Conservation (phyloP, 106 monocot genomes). For the Dioscorea zingiberensis region DNA sequence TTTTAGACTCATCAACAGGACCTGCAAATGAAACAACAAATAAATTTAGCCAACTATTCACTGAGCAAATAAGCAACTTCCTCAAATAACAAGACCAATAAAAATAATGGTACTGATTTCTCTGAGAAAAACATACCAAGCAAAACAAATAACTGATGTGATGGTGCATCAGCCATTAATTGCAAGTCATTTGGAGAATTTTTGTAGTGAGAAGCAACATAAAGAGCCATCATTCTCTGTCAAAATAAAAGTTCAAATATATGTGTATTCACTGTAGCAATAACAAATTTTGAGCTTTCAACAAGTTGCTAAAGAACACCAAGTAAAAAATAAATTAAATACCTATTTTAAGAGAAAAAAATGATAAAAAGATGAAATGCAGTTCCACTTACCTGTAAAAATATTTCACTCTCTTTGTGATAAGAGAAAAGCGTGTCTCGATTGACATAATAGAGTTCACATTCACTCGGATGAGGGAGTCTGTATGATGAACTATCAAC, state of each 20-base stretch:
- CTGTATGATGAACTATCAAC: slow-evolving; percentile 23
- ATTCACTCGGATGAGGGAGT: slow-evolving; percentile 76
- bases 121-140: slow-evolving; percentile 49
- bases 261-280: neutral
- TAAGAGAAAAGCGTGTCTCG: slow-evolving; percentile 97
- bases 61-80: neutral
- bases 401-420: slow-evolving; percentile 93
- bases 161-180: slow-evolving; percentile 99
- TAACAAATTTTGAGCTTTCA: too few species aligned
- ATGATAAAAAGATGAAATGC: neutral
- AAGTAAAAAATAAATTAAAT: too few species aligned
- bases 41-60: neutral
- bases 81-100: neutral
- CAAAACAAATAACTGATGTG: slow-evolving; percentile 97
- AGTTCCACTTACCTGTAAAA: slow-evolving; percentile 70
- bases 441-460: slow-evolving; percentile 97
- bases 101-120: neutral
- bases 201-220: slow-evolving; percentile 99
- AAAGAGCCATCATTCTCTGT: slow-evolving; percentile 98
- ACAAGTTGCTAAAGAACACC: neutral
- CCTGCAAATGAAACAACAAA: slow-evolving; percentile 40
- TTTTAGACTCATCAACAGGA: slow-evolving; percentile 86
- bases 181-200: slow-evolving; percentile 99
- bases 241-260: slow-evolving; percentile 12
- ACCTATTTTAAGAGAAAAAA: too few species aligned